Conservation (phyloP, 177 flowering plant species). For the Vitis hybrid region DNA sequence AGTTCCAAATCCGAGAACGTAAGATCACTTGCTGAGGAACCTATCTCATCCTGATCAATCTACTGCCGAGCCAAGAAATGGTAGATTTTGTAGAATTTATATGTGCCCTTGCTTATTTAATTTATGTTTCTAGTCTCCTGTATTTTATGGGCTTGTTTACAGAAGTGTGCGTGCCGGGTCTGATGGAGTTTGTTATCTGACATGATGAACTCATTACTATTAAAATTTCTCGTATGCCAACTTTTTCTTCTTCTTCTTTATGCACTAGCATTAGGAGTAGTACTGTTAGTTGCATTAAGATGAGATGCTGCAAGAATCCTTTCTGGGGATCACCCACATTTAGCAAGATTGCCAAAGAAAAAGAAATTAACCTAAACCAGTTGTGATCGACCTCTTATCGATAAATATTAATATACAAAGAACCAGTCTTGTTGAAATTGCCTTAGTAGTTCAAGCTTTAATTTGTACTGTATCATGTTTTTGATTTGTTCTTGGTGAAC, state of each 20-base stretch:
- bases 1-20: neutral
- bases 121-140: neutral
- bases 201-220: neutral
- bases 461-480: too few species aligned
- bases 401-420: too few species aligned
- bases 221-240: neutral
- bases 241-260: neutral
- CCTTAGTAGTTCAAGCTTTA: too few species aligned
- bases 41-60: neutral
- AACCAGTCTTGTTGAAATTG: too few species aligned
- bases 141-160: slow-evolving; percentile 5
- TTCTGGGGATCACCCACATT: neutral
- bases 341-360: neutral
- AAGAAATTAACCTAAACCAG: too few species aligned
- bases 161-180: neutral
- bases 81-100: neutral
- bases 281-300: neutral
- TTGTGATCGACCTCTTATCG: too few species aligned
- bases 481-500: too few species aligned
- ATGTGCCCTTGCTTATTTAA: neutral
- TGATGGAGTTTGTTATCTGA: slow-evolving; percentile 4
- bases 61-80: neutral
- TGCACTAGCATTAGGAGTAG: neutral
- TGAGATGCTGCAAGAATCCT: neutral
- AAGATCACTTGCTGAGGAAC: neutral